Evolutionary conservation across 2,329 filamentous ascomycete species (phyloP), one percentile per base, ranked within the genome.

Genomic region (Domatiomyces catenatus): DNA sequence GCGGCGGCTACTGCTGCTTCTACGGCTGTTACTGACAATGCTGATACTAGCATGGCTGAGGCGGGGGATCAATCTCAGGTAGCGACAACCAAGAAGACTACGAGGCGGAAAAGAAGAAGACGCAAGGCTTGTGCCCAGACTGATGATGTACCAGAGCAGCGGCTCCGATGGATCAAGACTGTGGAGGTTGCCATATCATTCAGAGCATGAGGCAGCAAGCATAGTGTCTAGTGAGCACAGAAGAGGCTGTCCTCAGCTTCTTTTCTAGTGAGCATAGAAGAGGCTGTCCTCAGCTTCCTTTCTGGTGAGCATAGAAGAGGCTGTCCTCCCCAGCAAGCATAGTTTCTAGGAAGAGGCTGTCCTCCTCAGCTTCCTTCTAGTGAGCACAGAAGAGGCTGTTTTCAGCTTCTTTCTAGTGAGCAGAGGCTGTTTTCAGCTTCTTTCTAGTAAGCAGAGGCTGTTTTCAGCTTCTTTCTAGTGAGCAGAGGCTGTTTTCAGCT

Each of bases 121-220:
- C 55, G 55, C 46, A 47, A 54, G 12, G 56, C 59, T 26, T 56
- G 61, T 17, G 60, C 63, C 51, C 56, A 58, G n/a, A 56, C 56
- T 17, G 58, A 55, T 4, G 67, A 71, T 48, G 49, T 70, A 42
- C 69, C 69, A 0, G 70, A 72, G 56, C 65, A 67, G 7, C 62
- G 70, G 19, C 67, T 68, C 8, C 64, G 70, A 47, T 72, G 69
- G 68, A 62, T 72, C 42, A 72, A 71, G 56, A 69, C 66, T 57
- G 67, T 72, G 15, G 69, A 72, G 50, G 61, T 72, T 48, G 66
- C 68, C 3, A 62, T 72, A 18, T 64, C 64, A 43, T 56, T 71
- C 22, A 69, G 66, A 43, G 53, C 39, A 26, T 60, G 36, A 56
- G 17, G 8, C 7, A 19, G 17, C 12, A 8, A n/a, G 12, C n/a